A percentile compares a stretch with the other conserved stretches of the same genome.
Evolutionary conservation across 495 filamentous ascomycete species (phyloP).

Genomic region (Hypomontagnella monticulosa): DNA sequence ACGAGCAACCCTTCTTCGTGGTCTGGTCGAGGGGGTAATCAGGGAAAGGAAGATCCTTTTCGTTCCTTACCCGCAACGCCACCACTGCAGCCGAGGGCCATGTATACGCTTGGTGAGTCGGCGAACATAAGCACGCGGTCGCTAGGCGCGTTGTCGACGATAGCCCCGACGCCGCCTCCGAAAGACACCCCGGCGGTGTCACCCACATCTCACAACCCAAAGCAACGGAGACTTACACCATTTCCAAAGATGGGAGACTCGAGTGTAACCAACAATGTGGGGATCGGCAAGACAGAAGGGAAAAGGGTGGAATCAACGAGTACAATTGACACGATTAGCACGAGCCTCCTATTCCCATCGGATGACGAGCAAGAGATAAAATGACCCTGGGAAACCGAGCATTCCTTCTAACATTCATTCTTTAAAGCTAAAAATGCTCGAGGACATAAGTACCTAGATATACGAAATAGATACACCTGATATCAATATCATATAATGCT

Average conservation of each 20-base stretch:
- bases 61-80: neutral
- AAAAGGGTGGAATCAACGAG: neutral
- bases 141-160: slow-evolving; percentile 9
- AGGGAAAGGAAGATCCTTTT: neutral
- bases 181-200: neutral
- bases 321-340: slow-evolving; percentile 11
- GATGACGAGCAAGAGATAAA: slow-evolving; percentile 20
- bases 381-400: neutral
- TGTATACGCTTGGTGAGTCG: slow-evolving; percentile 8
- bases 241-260: neutral
- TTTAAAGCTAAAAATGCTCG: too few relatives aligned
- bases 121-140: slow-evolving; percentile 22
- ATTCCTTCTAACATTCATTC: too few relatives aligned
- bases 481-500: too few relatives aligned
- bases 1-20: too few relatives aligned
- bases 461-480: too few relatives aligned
- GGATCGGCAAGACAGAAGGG: neutral
- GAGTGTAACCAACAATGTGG: neutral
- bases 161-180: slow-evolving; percentile 1
- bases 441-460: too few relatives aligned
- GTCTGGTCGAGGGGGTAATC: neutral
- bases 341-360: slow-evolving; percentile 31
- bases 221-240: too few relatives aligned
- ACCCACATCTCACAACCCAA: neutral
- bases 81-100: neutral